Conservation (phyloP, 352 stramenopile genomes). For the Phytophthora aleatoria region DNA sequence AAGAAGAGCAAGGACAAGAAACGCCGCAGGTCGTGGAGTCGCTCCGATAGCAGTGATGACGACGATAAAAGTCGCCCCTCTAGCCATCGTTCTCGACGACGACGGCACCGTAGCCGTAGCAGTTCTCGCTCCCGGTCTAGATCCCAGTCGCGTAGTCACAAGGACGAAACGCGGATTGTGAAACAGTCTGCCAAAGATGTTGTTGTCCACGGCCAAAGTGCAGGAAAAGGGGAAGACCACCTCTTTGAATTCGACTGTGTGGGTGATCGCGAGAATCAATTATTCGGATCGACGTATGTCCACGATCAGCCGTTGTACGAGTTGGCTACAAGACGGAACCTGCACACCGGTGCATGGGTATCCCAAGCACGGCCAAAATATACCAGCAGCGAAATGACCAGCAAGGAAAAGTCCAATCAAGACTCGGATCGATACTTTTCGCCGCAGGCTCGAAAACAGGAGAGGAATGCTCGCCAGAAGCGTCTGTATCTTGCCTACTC, state of each 20-base stretch:
- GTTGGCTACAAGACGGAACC: slow-evolving; percentile 52
- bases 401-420: slow-evolving; percentile 8
- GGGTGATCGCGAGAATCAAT: slow-evolving; percentile 68
- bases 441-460: slow-evolving; percentile 39
- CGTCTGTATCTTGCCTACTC: slow-evolving; percentile 77
- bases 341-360: slow-evolving; percentile 56
- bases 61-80: not conserved
- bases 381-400: not conserved
- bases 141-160: slow-evolving; percentile 12
- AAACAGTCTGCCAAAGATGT: slow-evolving; percentile 15
- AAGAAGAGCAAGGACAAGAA: slow-evolving; percentile 47
- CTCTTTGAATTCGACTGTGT: slow-evolving; percentile 71
- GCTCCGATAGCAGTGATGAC: slow-evolving; percentile 20
- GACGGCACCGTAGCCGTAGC: slow-evolving; percentile 15
- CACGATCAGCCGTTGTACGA: slow-evolving; percentile 68
- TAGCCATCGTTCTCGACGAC: slow-evolving; percentile 13
- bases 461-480: slow-evolving; percentile 45
- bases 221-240: slow-evolving; percentile 24
- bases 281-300: slow-evolving; percentile 72
- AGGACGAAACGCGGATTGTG: slow-evolving; percentile 19
- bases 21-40: slow-evolving; percentile 20
- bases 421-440: slow-evolving; percentile 61
- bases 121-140: slow-evolving; percentile 12
- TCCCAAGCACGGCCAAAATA: slow-evolving; percentile 13
- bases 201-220: slow-evolving; percentile 2